Base-by-base conservation (phyloP, 2,329 filamentous ascomycete genomes). In the Metarhizium guizhouense region DNA sequence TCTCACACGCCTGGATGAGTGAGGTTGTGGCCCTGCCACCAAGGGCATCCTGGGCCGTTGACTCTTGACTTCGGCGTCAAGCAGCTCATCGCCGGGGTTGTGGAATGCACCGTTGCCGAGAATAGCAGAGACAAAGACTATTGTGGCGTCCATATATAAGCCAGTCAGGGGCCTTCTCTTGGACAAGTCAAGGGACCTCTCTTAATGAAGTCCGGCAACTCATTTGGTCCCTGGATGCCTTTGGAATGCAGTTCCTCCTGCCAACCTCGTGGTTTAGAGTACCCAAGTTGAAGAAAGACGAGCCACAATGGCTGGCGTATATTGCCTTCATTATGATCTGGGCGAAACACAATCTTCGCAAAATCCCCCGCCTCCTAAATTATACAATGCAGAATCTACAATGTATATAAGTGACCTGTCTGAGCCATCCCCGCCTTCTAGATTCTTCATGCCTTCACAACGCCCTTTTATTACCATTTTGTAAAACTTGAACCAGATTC, bases 391-490 rank as follows among this genome's bases (percentile, higher is more conserved):
- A 47, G 32, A 16, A 52, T 36, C 20, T 6, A 40, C 16, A 50
- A 34, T 29, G 54, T 58, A 58, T 58, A 57, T 54, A 57, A 54
- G n/a, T 20, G 18, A 3, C 45, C 29, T 58, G 42, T 54, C 51
- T 56, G 25, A 50, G 48, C 40, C 45, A 48, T 40, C 20, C 14
- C 18, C 18, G 49, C 49, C 50, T 45, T 38, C 50, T 40, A 16
- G 32, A 38, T 57, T 59, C 50, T 43, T 47, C 42, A 56, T 42
- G n/a, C 30, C 43, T 34, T 52, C 11, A 5, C 10, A 6, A 45
- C 8, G 14, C 11, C 14, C 18, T 20, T 45, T 25, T 45, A 2
- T 20, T 45, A 20, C 18, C n/a, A 20, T 20, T 45, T 45, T 5
- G 42, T 18, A 45, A 45, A 20, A 18, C 42, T 6, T 45, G 7